A percentile compares a stretch with the other conserved stretches of the same genome.
Conservation (phyloP, 2,329 filamentous ascomycete species). For the Cladophialophora psammophila region DNA sequence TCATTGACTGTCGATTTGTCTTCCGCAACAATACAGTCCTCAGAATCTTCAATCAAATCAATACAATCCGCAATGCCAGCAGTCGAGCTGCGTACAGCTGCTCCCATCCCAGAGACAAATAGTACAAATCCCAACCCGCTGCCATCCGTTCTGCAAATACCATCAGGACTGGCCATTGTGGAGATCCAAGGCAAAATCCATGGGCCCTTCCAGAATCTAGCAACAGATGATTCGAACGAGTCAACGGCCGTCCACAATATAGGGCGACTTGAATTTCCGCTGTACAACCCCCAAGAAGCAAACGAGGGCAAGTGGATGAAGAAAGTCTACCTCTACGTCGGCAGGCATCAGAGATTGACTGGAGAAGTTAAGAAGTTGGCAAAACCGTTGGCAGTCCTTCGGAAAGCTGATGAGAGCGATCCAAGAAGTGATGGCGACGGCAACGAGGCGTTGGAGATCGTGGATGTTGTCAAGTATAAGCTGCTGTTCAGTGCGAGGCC, state of each 20-base stretch:
- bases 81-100: slow-evolving; percentile 48
- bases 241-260: slow-evolving; percentile 60
- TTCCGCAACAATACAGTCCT: neutral
- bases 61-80: slow-evolving; percentile 49
- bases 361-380: slow-evolving; percentile 89
- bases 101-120: slow-evolving; percentile 26
- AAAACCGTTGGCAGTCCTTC: slow-evolving; percentile 79
- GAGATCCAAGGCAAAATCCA: slow-evolving; percentile 94
- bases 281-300: slow-evolving; percentile 65
- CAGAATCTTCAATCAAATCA: neutral
- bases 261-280: slow-evolving; percentile 79
- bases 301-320: slow-evolving; percentile 81
- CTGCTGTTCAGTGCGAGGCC: slow-evolving; percentile 83
- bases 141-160: slow-evolving; percentile 84
- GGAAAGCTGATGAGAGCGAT: slow-evolving; percentile 55
- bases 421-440: slow-evolving; percentile 44
- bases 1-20: neutral
- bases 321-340: slow-evolving; percentile 84
- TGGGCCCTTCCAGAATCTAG: slow-evolving; percentile 60
- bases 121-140: slow-evolving; percentile 63
- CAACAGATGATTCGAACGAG: slow-evolving; percentile 30
- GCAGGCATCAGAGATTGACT: slow-evolving; percentile 83
- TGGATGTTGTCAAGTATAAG: slow-evolving; percentile 87
- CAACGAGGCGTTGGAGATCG: slow-evolving; percentile 72
- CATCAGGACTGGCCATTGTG: slow-evolving; percentile 84